These are phyloP conservation scores for Canariomyces notabilis DNA, from an alignment of 2,329 filamentous ascomycete genomes.

Conservation along the genomic window DNA sequence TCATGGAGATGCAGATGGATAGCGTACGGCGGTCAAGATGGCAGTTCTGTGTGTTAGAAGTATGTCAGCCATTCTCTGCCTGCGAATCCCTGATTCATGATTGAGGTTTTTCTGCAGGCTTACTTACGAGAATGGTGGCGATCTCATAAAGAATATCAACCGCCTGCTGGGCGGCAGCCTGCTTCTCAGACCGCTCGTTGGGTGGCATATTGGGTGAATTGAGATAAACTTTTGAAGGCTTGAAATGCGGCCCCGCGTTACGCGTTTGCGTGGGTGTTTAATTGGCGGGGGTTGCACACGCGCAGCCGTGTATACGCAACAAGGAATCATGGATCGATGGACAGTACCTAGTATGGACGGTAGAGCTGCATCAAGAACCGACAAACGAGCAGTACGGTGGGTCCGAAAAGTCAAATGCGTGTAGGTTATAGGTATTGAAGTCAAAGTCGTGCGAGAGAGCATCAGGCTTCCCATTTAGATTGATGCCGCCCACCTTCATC, in stretches of 20 bases:
- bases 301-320: no score
- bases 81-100: background rate
- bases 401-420: no score
- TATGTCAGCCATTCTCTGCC: background rate
- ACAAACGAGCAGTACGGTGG: no score
- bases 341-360: no score
- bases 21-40: slow-evolving; percentile 85
- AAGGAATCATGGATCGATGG: no score
- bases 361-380: no score
- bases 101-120: background rate
- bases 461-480: no score
- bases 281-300: slow-evolving; percentile 16
- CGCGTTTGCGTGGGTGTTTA: slow-evolving; percentile 11
- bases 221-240: slow-evolving; percentile 1
- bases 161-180: slow-evolving; percentile 72
- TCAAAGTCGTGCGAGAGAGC: background rate
- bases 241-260: slow-evolving; percentile 31
- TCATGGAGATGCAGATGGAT: slow-evolving; percentile 91
- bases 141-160: slow-evolving; percentile 82
- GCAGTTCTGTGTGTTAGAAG: slow-evolving; percentile 63
- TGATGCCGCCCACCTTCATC: background rate
- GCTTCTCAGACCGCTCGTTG: slow-evolving; percentile 57
- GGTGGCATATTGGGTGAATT: slow-evolving; percentile 31
- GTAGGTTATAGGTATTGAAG: background rate
- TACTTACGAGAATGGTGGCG: slow-evolving; percentile 76